Percentiles rank a stretch among this genome's conserved stretches.
These are phyloP conservation scores for Cyberlindnera subsufficiens DNA, from an alignment of 805 yeast species.

Conservation along the genomic window DNA sequence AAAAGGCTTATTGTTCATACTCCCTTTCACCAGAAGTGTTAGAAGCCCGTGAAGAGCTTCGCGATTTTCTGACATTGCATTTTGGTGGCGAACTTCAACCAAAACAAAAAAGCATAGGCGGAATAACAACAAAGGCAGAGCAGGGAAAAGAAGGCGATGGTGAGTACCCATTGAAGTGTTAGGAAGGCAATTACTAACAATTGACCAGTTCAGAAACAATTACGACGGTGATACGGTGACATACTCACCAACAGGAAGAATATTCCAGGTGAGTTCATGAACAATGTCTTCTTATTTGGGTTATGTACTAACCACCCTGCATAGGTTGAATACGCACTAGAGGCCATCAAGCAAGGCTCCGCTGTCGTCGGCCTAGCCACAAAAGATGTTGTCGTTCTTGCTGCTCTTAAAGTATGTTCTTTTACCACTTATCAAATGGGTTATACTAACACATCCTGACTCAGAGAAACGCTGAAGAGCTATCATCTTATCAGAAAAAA, in stretches of 20 bases:
- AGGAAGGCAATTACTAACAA: neutral
- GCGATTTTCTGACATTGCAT: too few relatives aligned
- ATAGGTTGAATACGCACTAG: constrained; percentile 74
- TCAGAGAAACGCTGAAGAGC: constrained; percentile 87
- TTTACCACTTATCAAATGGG: neutral
- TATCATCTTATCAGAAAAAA: constrained; percentile 95
- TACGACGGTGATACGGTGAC: constrained; percentile 99
- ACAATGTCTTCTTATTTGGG: neutral
- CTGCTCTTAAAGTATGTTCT: constrained; percentile 61
- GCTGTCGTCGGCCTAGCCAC: constrained; percentile 95
- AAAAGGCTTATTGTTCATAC: too few relatives aligned
- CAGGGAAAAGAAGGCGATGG: too few relatives aligned
- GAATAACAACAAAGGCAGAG: too few relatives aligned
- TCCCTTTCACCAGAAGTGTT: too few relatives aligned
- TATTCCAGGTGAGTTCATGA: constrained; percentile 55
- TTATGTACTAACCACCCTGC: constrained; percentile 4
- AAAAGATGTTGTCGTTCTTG: constrained; percentile 81
- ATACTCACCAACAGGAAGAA: constrained; percentile 90
- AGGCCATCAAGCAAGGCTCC: constrained; percentile 96
- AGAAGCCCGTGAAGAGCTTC: too few relatives aligned
- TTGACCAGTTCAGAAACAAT: constrained; percentile 79
- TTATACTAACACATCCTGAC: neutral
- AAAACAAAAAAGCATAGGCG: too few relatives aligned
- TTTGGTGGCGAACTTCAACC: too few relatives aligned
- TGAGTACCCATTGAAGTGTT: too few relatives aligned